Evolutionary conservation across 1,284 basidiomycete species (phyloP).

Genomic region (Ustilago bromivora): DNA sequence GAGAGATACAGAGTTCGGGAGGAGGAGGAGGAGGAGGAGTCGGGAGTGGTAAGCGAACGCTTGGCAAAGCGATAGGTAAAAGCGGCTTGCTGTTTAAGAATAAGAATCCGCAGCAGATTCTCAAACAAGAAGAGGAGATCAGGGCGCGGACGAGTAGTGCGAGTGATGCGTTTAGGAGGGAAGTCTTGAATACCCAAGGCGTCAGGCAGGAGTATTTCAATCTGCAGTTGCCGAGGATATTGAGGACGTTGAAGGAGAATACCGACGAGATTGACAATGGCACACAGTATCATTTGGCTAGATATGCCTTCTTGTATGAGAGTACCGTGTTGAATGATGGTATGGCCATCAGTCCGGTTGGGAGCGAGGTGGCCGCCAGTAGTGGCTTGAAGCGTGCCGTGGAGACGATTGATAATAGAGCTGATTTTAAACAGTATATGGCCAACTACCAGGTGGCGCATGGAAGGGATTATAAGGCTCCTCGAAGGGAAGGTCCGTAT

Average conservation of each 20-base stretch:
- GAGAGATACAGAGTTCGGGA: constrained; percentile 46
- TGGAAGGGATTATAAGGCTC: constrained; percentile 73
- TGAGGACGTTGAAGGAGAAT: constrained; percentile 93
- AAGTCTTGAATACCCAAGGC: constrained; percentile 88
- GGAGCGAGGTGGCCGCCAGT: constrained; percentile 45
- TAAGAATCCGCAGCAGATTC: constrained; percentile 91
- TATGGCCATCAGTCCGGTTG: constrained; percentile 80
- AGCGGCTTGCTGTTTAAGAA: constrained; percentile 86
- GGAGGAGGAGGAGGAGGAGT: constrained; percentile 72
- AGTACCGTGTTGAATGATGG: constrained; percentile 90
- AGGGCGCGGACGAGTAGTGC: constrained; percentile 83
- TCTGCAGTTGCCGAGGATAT: constrained; percentile 90
- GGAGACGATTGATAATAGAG: constrained; percentile 91
- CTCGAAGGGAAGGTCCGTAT: constrained; percentile 68
- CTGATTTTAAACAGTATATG: constrained; percentile 97
- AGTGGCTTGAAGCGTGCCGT: constrained; percentile 84
- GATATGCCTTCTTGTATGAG: constrained; percentile 95
- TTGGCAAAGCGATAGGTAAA: constrained; percentile 83
- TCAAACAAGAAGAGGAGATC: constrained; percentile 94
- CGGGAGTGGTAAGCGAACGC: constrained; percentile 64
- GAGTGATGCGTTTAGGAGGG: constrained; percentile 89
- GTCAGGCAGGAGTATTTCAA: constrained; percentile 95
- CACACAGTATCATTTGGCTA: constrained; percentile 93
- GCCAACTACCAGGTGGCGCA: constrained; percentile 91
- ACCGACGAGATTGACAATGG: constrained; percentile 96